Evolutionary conservation across 805 yeast genomes (phyloP).

Genomic region (Ogataea zsoltii): DNA sequence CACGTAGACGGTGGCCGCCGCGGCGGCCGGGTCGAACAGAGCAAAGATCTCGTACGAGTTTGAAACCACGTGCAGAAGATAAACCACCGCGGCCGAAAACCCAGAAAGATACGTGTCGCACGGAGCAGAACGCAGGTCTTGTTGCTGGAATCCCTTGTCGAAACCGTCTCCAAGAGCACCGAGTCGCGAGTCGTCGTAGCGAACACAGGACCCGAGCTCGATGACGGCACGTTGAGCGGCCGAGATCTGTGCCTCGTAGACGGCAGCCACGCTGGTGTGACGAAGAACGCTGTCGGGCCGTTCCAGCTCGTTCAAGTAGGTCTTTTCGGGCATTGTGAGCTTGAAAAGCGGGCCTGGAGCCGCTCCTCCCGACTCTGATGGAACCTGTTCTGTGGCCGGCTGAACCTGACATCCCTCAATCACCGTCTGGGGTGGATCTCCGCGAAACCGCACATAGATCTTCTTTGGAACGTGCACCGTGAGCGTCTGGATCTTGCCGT

Average conservation of each 20-base stretch:
- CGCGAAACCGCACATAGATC: constrained; percentile 66
- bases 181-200: constrained; percentile 66
- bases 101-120: constrained; percentile 53
- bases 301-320: constrained; percentile 54
- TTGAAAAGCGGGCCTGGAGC: constrained; percentile 40
- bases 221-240: constrained; percentile 74
- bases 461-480: constrained; percentile 73
- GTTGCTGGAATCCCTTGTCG: constrained; percentile 76
- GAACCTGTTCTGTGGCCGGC: constrained; percentile 60
- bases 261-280: constrained; percentile 59
- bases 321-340: constrained; percentile 66
- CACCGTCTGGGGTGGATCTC: constrained; percentile 34
- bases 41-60: constrained; percentile 76
- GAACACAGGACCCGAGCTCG: constrained; percentile 72
- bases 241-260: constrained; percentile 74
- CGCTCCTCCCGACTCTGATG: constrained; percentile 67
- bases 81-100: constrained; percentile 58
- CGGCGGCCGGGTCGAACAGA: constrained; percentile 63
- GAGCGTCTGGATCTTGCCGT: constrained; percentile 71
- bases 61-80: constrained; percentile 66
- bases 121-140: constrained; percentile 50
- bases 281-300: constrained; percentile 65
- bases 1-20: constrained; percentile 28
- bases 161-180: constrained; percentile 86
- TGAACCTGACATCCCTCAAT: constrained; percentile 57